Evolutionary conservation across 1,139 yeast genomes (phyloP).

Genomic region (Suhomyces chickasaworum): DNA sequence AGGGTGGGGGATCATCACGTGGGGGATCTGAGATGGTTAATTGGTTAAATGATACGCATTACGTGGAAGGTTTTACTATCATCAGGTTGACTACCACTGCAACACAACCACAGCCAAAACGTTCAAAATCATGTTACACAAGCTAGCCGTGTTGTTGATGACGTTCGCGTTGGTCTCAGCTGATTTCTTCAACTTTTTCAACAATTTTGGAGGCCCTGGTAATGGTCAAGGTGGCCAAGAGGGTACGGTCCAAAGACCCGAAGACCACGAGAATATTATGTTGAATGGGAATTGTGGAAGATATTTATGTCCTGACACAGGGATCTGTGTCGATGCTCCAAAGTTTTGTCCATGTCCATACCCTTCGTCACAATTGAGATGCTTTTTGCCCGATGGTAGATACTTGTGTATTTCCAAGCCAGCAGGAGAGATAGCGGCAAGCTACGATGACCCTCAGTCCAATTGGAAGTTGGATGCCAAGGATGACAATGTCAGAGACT

Average conservation of each 20-base stretch:
- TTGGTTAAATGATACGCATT: background rate
- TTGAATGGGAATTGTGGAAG: slow-evolving; percentile 55
- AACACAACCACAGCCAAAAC: background rate
- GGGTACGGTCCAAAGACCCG: slow-evolving; percentile 25
- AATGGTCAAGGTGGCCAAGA: too few species aligned
- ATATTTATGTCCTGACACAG: slow-evolving; percentile 82
- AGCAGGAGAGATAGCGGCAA: slow-evolving; percentile 48
- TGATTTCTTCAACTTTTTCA: slow-evolving; percentile 38
- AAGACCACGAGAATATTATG: slow-evolving; percentile 32
- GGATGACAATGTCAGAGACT: slow-evolving; percentile 62
- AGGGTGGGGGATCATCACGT: too few species aligned
- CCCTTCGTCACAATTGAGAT: slow-evolving; percentile 81
- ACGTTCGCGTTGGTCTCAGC: slow-evolving; percentile 24
- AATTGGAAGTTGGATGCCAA: slow-evolving; percentile 56
- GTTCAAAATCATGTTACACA: slow-evolving; percentile 16
- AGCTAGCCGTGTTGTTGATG: slow-evolving; percentile 12
- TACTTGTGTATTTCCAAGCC: slow-evolving; percentile 83
- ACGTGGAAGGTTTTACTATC: slow-evolving; percentile 2
- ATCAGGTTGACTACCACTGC: background rate
- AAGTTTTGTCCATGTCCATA: slow-evolving; percentile 87
- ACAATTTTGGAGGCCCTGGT: slow-evolving; percentile 28
- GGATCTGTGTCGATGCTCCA: slow-evolving; percentile 69
- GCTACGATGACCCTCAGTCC: slow-evolving; percentile 49
- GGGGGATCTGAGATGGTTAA: too few species aligned
- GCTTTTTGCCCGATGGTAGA: slow-evolving; percentile 68